Evolutionary conservation across 2,329 filamentous ascomycete species (phyloP).

Genomic region (Eutypa lata): DNA sequence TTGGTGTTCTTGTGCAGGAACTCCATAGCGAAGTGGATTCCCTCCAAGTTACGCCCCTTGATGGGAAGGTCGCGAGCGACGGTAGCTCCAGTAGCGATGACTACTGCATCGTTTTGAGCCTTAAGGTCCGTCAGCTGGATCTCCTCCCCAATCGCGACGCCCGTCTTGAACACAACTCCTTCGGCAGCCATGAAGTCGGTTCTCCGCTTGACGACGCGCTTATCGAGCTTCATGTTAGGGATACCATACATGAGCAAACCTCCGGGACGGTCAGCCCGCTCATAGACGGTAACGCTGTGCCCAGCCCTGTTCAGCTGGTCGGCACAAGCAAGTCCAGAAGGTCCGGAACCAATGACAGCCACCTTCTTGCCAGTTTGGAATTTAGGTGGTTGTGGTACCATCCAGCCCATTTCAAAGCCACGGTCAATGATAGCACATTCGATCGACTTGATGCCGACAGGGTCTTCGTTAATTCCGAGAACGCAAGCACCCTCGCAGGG

Average conservation of each 20-base stretch:
- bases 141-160: conserved; percentile 74
- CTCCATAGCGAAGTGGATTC: conserved; percentile 95
- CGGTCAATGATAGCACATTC: conserved; percentile 98
- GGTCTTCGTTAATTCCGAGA: conserved; percentile 93
- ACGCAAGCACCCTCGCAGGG: conserved; percentile 96
- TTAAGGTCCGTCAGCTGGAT: conserved; percentile 71
- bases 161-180: conserved; percentile 78
- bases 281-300: conserved; percentile 84
- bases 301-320: conserved; percentile 94
- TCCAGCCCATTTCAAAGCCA: conserved; percentile 97
- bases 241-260: conserved; percentile 98
- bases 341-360: conserved; percentile 87
- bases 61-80: conserved; percentile 91
- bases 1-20: conserved; percentile 98
- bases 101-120: conserved; percentile 73
- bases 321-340: conserved; percentile 82
- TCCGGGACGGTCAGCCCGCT: conserved; percentile 85
- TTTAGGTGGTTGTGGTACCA: conserved; percentile 77
- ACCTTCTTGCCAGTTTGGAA: conserved; percentile 84
- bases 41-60: conserved; percentile 80
- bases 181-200: conserved; percentile 93
- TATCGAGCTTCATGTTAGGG: conserved; percentile 99
- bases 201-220: conserved; percentile 92
- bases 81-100: conserved; percentile 89
- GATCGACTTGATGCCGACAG: conserved; percentile 97